Base-by-base conservation (phyloP, 1,284 basidiomycete genomes). In the Sporisorium sorghi region DNA sequence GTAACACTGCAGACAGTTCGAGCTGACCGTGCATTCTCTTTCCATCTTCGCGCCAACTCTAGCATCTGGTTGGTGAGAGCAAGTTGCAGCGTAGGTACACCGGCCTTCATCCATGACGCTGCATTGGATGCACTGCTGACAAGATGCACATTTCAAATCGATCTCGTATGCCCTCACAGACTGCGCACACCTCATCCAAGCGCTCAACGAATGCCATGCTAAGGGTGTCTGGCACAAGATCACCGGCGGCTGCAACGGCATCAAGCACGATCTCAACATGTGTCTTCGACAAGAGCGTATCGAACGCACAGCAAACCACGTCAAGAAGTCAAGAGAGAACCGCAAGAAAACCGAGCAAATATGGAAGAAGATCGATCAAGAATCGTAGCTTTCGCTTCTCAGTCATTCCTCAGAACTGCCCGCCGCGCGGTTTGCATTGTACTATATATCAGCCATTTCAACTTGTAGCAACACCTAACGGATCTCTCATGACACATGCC, bases 221-320 rank as follows among this genome's bases (percentile, higher is more conserved):
- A 56, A 54, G 19, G 73, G 73, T 11, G 63, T 63, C 47, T 61
- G 65, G 56, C 64, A 73, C 53, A 74, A 75, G 53, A 62, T 75
- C 58, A 72, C 76, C 1, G 77, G 77, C 17, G 71, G 65, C 28
- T 79, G 77, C 51, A 79, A 79, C 46, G 75, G 60, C 33, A 70
- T 79, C 55, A 79, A 79, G 57, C 53, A 67, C 37, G 75, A 77
- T 14, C 72, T 79, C 53, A 79, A 77, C 51, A 69, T 69, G 56
- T 79, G 77, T 54, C 67, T 79, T 0, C 60, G 77, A 11, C 57
- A 58, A 43, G 77, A 79, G 75, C 58, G 75, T 17, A 40, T 73
- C 12, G 71, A 70, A 23, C 63, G 75, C 26, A 67, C 63, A 42
- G 59, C 64, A 9, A 61, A 58, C 37, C 71, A 77, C 53, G 50